phyloP scores from a whole-genome alignment of 2,329 filamentous ascomycete species.

The Ramularia endophylla region DNA sequence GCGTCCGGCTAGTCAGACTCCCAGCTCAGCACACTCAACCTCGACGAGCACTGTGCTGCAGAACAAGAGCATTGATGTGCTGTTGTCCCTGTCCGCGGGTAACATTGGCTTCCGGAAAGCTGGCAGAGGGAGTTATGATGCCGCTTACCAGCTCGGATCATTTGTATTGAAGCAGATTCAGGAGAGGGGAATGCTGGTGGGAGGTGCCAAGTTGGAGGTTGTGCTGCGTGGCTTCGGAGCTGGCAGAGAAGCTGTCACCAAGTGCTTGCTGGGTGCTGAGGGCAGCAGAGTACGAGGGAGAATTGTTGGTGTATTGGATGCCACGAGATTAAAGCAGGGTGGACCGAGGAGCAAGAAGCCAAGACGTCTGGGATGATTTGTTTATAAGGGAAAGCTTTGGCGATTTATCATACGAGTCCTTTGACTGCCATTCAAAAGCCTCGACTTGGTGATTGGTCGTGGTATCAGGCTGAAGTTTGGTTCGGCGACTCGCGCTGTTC shows the following conservation, averaged over 20 bases:
- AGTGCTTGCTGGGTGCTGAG: slow-evolving; percentile 81
- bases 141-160: slow-evolving; percentile 81
- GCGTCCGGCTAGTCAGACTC: slow-evolving; percentile 21
- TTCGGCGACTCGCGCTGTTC: no score
- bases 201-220: slow-evolving; percentile 73
- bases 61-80: slow-evolving; percentile 48
- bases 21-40: slow-evolving; percentile 20
- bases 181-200: slow-evolving; percentile 68
- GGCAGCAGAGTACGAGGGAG: slow-evolving; percentile 67
- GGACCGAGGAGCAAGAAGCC: slow-evolving; percentile 80
- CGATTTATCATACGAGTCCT: no score
- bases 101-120: slow-evolving; percentile 89
- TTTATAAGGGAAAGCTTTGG: no score
- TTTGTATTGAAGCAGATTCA: slow-evolving; percentile 80
- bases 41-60: slow-evolving; percentile 46
- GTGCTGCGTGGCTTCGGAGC: slow-evolving; percentile 77
- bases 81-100: slow-evolving; percentile 75
- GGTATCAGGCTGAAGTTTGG: no score
- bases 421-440: no score
- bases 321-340: slow-evolving; percentile 90
- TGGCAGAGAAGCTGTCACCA: slow-evolving; percentile 82
- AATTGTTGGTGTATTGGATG: slow-evolving; percentile 75
- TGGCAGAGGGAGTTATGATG: slow-evolving; percentile 76
- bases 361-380: slow-evolving; percentile 64
- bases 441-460: no score